These are phyloP conservation scores for Lipomyces japonicus DNA, from an alignment of 805 yeast genomes.

Conservation along the genomic window DNA sequence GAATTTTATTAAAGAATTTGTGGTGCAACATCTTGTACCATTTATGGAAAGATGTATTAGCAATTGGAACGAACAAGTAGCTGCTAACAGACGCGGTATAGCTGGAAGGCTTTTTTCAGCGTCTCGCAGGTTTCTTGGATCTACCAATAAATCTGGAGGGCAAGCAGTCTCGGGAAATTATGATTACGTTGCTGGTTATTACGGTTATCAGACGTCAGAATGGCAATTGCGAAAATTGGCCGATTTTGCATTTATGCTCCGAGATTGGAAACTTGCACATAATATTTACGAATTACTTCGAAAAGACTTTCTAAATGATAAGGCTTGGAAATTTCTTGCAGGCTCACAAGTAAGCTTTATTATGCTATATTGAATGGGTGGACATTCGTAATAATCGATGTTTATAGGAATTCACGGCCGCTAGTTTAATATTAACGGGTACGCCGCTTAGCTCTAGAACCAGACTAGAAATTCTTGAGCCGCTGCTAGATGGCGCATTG, in stretches of 20 bases:
- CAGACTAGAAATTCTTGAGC: conserved; percentile 53
- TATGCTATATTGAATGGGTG: background rate
- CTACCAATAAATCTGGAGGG: conserved; percentile 31
- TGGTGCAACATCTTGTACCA: conserved; percentile 57
- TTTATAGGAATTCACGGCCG: conserved; percentile 60
- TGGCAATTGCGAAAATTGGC: conserved; percentile 76
- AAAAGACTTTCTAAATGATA: conserved; percentile 71
- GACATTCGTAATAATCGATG: too few relatives aligned
- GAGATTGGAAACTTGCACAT: conserved; percentile 81
- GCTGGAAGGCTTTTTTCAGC: conserved; percentile 70
- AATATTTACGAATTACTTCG: conserved; percentile 76
- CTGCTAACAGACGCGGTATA: conserved; percentile 54
- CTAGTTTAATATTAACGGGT: conserved; percentile 59
- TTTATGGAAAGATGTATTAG: conserved; percentile 81
- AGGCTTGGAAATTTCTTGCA: conserved; percentile 77
- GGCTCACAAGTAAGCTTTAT: conserved; percentile 69
- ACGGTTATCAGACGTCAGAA: conserved; percentile 61
- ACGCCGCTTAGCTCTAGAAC: conserved; percentile 39
- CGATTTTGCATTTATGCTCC: conserved; percentile 88
- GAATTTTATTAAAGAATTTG: conserved; percentile 46
- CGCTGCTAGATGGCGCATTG: conserved; percentile 64
- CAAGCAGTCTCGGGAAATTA: conserved; percentile 39
- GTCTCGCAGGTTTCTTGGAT: conserved; percentile 54
- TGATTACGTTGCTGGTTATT: conserved; percentile 53
- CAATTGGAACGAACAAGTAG: conserved; percentile 76